Evolutionary conservation across 2,329 filamentous ascomycete species (phyloP).

Genomic region (Paecilomyces fulvus): DNA sequence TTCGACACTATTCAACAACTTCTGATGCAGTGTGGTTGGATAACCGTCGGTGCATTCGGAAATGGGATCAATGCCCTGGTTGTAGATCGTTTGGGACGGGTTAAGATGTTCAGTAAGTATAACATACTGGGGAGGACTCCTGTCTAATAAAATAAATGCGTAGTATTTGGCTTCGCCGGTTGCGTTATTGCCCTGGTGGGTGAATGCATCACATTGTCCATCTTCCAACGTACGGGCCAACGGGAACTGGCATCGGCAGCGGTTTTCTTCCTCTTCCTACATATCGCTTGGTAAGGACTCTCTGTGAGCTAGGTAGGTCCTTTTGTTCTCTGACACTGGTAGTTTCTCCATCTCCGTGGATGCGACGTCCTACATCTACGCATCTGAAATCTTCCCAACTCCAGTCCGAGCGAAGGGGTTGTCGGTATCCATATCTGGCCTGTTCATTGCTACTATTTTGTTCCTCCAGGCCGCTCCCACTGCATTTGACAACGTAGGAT

Average conservation of each 20-base stretch:
- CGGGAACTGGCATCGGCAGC: constrained; percentile 1
- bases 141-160: not conserved
- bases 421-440: constrained; percentile 7
- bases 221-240: constrained; percentile 3
- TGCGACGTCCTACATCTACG: constrained; percentile 10
- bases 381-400: constrained; percentile 14
- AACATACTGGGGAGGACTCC: not conserved
- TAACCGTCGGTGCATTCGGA: constrained; percentile 5
- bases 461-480: constrained; percentile 12
- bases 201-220: constrained; percentile 3
- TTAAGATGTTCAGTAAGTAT: constrained; percentile 1
- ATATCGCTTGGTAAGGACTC: constrained; percentile 2
- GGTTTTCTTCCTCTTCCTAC: constrained; percentile 5
- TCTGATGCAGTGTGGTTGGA: not conserved
- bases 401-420: constrained; percentile 11
- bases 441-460: constrained; percentile 8
- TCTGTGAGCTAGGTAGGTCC: not conserved
- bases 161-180: constrained; percentile 2
- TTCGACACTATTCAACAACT: constrained; percentile 4
- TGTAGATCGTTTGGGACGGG: constrained; percentile 7
- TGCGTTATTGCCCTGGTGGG: constrained; percentile 1
- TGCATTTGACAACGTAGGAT: constrained; percentile 5
- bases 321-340: not conserved
- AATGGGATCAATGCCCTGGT: constrained; percentile 7
- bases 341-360: constrained; percentile 8